Conservation (phyloP, 495 filamentous ascomycete genomes). For the Aspergillus coremiiformis region DNA sequence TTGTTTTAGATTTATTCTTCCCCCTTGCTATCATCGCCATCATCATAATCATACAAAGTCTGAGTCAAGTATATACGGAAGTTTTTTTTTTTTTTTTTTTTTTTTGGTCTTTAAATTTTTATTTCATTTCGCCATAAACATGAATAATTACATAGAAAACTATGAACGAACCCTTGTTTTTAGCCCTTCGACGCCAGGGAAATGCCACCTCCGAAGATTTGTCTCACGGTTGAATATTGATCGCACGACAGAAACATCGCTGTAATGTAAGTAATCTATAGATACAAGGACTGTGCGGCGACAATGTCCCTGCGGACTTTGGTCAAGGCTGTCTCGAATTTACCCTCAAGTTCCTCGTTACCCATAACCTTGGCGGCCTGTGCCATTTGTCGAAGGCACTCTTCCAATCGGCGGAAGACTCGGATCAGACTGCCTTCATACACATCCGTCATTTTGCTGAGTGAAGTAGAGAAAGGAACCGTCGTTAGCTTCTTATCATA, state of each 20-base stretch:
- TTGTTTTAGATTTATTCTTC: not conserved
- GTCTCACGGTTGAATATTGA: not conserved
- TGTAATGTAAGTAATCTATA: constrained; percentile 43
- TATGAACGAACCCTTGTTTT: constrained; percentile 8
- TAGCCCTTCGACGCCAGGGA: constrained; percentile 17
- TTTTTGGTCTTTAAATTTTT: not conserved
- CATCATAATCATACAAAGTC: not conserved
- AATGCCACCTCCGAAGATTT: constrained; percentile 10
- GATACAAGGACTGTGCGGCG: constrained; percentile 83
- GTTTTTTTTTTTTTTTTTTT: not conserved
- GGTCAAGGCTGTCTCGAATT: constrained; percentile 73
- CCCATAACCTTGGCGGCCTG: constrained; percentile 97
- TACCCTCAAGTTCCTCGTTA: constrained; percentile 81
- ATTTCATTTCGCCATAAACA: not conserved
- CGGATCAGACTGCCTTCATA: constrained; percentile 96
- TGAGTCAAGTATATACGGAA: not conserved
- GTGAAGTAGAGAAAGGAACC: constrained; percentile 15
- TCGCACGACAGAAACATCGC: constrained; percentile 1
- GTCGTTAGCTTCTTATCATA: not conserved
- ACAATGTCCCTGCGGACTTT: constrained; percentile 91
- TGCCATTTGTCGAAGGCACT: constrained; percentile 95
- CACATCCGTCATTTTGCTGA: constrained; percentile 93
- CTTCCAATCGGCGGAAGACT: constrained; percentile 89
- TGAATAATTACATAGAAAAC: not conserved
- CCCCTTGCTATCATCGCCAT: not conserved